Evolutionary conservation across 148 eudicot genomes (phyloP).

Genomic region (Tetragonia tetragonoides): DNA sequence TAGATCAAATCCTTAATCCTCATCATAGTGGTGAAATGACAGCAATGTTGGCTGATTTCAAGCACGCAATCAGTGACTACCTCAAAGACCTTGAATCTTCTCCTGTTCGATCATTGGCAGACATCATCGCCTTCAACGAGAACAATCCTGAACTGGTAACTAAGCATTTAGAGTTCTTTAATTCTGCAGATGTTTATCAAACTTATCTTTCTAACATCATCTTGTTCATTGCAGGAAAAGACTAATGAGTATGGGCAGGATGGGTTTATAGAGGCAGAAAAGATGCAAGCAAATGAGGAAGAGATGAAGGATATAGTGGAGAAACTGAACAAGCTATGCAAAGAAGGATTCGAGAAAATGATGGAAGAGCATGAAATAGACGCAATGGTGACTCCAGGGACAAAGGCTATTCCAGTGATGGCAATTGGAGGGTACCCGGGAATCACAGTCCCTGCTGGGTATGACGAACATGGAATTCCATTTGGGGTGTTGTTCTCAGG

Average conservation of each 20-base stretch:
- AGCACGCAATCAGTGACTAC: conserved; percentile 37
- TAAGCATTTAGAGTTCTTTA: neutral
- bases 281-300: conserved; percentile 40
- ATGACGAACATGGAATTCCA: conserved; percentile 41
- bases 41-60: conserved; percentile 45
- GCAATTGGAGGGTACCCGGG: conserved; percentile 53
- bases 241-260: conserved; percentile 39
- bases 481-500: conserved; percentile 48
- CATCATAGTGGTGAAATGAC: conserved; percentile 33
- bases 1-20: conserved; percentile 30
- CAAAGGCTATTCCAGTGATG: conserved; percentile 33
- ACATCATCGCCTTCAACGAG: conserved; percentile 59
- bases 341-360: conserved; percentile 42
- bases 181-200: no score
- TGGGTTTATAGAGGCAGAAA: conserved; percentile 37
- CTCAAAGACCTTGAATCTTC: conserved; percentile 41
- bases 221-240: conserved; percentile 34
- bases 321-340: conserved; percentile 26
- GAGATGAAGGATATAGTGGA: conserved; percentile 27
- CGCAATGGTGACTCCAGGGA: conserved; percentile 46
- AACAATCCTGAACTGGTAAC: conserved; percentile 47
- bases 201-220: neutral
- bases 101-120: conserved; percentile 54
- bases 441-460: conserved; percentile 48
- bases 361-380: conserved; percentile 40